Evolutionary conservation across 1,284 basidiomycete genomes (phyloP), one percentile per base, ranked within the genome.

Genomic region (Cutaneotrichosporon cavernicola): DNA sequence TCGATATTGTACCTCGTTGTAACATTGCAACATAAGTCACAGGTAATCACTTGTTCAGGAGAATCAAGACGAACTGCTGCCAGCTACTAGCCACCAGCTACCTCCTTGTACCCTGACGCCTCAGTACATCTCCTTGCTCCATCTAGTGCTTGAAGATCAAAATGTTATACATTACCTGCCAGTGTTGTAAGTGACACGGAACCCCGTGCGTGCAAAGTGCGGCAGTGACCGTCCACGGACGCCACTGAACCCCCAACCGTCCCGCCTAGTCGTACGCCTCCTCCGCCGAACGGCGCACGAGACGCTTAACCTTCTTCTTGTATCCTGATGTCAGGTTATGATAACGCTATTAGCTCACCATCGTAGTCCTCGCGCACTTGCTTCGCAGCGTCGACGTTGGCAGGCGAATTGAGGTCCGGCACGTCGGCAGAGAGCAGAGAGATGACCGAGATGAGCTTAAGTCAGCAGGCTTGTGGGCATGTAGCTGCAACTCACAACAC

Each of bases 331-430:
- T 65, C 52, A 65, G 47, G 22, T 56, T 14, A 60, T 62, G 51
- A 2, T 18, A 1, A 56, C 21, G n/a, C 43, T 14, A 14, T 5
- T 9, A 34, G 62, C 86, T 57, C 75, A 90, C 90, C 83, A 51
- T 84, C 82, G 47, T 86, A 82, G 75, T 93, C 87, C 55, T 86
- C 89, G 70, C 92, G 85, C 26, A 94, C 87, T 78, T 96, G 88
- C 76, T 93, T 94, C 21, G 94, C 94, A 0, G 97, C 96, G 75
- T 99, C 95, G 30, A 99, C 90, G 75, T 99, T 99, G 1, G 96
- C 96, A 3, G 96, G 96, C 68, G 94, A 97, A 80, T 96, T 94
- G 65, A 89, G 85, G 81, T 96, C 95, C 36, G 96, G 97, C 43
- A 85, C 87, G 75, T 98, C 92, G 56, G 92, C 91, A 13, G 93